Conservation (phyloP, 306 rosid species). For the Parietaria judaica region DNA sequence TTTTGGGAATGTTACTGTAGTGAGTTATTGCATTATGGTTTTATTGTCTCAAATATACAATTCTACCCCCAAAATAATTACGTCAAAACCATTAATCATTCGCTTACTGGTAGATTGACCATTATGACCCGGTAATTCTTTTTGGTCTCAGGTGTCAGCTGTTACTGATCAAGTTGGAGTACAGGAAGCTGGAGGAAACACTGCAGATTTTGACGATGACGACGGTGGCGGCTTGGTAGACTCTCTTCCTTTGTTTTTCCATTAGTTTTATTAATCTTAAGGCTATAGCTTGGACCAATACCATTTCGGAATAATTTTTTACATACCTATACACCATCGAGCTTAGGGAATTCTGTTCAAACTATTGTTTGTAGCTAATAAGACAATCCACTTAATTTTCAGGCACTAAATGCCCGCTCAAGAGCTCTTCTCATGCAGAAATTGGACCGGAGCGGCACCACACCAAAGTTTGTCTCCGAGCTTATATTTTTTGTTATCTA, state of each 20-base stretch:
- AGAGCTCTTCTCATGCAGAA: slow-evolving; percentile 92
- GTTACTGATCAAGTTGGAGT: slow-evolving; percentile 75
- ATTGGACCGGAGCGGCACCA: slow-evolving; percentile 83
- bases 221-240: slow-evolving; percentile 90
- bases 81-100: too few relatives aligned
- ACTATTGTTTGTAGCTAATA: not conserved
- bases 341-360: not conserved
- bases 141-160: slow-evolving; percentile 64
- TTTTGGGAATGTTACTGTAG: too few relatives aligned
- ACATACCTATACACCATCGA: too few relatives aligned
- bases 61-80: not conserved
- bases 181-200: slow-evolving; percentile 70
- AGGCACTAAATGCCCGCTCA: slow-evolving; percentile 78
- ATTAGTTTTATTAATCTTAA: not conserved
- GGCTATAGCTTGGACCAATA: not conserved
- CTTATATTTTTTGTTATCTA: not conserved
- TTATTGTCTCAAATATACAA: not conserved
- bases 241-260: slow-evolving; percentile 9
- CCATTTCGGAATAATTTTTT: too few relatives aligned
- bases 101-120: too few relatives aligned
- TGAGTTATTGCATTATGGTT: not conserved
- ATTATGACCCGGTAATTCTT: not conserved
- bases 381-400: slow-evolving; percentile 24
- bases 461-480: slow-evolving; percentile 45
- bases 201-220: slow-evolving; percentile 90